These are phyloP conservation scores for Hirsutella minnesotensis DNA, from an alignment of 2,329 filamentous ascomycete species.

Conservation along the genomic window DNA sequence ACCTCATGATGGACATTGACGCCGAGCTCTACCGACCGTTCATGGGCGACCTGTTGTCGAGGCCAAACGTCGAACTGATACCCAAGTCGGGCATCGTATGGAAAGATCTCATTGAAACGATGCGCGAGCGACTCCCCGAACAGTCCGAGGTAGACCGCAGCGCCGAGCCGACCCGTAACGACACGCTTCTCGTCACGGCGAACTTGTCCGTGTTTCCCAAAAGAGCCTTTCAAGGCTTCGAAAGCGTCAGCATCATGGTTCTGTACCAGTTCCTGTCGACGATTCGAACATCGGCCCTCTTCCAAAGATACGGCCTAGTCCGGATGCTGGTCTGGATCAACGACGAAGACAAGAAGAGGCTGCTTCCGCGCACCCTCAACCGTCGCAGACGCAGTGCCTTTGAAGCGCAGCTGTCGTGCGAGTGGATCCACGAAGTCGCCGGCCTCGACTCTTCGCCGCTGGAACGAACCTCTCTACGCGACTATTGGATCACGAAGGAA, in stretches of 20 bases:
- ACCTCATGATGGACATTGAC: constrained; percentile 73
- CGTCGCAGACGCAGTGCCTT: constrained; percentile 45
- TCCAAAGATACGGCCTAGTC: constrained; percentile 69
- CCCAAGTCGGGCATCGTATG: constrained; percentile 47
- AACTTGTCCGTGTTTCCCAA: constrained; percentile 49
- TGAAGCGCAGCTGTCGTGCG: constrained; percentile 48
- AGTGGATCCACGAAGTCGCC: constrained; percentile 48
- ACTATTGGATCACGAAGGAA: constrained; percentile 34
- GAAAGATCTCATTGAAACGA: constrained; percentile 42
- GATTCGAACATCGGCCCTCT: constrained; percentile 44
- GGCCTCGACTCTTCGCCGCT: constrained; percentile 20
- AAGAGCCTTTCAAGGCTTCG: constrained; percentile 35
- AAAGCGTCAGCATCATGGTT: constrained; percentile 45
- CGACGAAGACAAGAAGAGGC: constrained; percentile 41
- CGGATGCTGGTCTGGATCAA: constrained; percentile 67
- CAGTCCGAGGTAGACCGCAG: constrained; percentile 32
- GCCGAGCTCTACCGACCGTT: constrained; percentile 43
- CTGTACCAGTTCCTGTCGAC: constrained; percentile 49
- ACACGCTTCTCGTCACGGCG: constrained; percentile 60
- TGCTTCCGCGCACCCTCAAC: constrained; percentile 49
- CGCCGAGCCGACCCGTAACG: constrained; percentile 43
- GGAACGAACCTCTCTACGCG: constrained; percentile 25
- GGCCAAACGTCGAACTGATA: constrained; percentile 36
- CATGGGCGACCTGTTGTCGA: constrained; percentile 44
- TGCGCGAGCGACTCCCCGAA: constrained; percentile 39